These are phyloP conservation scores for Microthlaspi erraticum DNA, from an alignment of 345 rosid species.

Conservation along the genomic window DNA sequence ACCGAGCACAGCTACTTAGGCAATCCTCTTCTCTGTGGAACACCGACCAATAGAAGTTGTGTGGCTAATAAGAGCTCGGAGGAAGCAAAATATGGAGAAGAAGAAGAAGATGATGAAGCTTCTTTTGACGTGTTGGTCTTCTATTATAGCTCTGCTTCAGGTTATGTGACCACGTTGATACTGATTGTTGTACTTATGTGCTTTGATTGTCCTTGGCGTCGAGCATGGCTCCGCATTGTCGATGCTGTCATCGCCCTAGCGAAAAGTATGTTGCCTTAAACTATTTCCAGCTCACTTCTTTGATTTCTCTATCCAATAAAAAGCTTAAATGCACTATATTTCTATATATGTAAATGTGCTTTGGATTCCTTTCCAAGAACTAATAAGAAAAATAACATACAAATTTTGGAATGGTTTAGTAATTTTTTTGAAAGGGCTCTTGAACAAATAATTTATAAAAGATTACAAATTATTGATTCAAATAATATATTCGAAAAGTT, in stretches of 20 bases:
- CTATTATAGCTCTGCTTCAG: not conserved
- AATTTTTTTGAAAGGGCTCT: no score
- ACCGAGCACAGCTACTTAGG: not conserved
- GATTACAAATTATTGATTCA: no score
- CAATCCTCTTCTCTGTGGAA: conserved; percentile 12
- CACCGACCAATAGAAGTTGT: not conserved
- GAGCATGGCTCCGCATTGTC: not conserved
- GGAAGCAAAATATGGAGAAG: not conserved
- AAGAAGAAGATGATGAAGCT: not conserved
- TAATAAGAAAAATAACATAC: no score
- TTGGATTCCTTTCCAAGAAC: no score
- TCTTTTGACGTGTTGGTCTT: not conserved
- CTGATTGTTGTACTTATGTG: not conserved
- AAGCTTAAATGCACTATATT: no score
- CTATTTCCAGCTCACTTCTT: not conserved
- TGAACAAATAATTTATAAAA: no score
- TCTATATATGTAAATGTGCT: no score
- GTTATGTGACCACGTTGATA: not conserved
- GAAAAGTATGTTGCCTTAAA: not conserved
- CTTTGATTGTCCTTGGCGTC: not conserved
- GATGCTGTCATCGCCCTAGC: not conserved
- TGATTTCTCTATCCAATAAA: no score
- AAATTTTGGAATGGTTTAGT: no score
- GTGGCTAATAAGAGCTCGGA: not conserved
- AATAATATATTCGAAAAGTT: no score